Percentiles rank a stretch among this genome's conserved stretches.
Conservation (phyloP, 345 rosid genomes). For the Limnanthes douglasii region DNA sequence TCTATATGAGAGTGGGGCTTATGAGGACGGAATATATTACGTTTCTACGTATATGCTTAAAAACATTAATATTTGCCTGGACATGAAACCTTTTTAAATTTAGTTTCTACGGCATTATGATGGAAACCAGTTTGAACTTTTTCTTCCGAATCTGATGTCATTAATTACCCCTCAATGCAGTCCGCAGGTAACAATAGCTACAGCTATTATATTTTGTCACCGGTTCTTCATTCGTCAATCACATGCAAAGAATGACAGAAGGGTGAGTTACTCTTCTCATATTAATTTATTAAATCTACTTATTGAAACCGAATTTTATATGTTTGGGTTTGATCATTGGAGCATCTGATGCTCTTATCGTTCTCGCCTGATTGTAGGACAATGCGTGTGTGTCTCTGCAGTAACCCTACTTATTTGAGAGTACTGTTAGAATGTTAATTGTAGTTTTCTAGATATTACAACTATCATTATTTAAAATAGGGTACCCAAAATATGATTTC, state of each 20-base stretch:
- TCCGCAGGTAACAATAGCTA: slow-evolving; percentile 97
- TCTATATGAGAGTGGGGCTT: slow-evolving; percentile 1
- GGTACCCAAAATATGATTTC: too few species aligned
- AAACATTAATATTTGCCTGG: neutral
- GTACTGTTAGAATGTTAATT: too few species aligned
- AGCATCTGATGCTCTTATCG: too few species aligned
- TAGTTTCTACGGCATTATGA: slow-evolving; percentile 7
- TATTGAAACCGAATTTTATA: too few species aligned
- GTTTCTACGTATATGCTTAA: neutral
- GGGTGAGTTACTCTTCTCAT: slow-evolving; percentile 50
- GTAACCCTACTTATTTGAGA: too few species aligned
- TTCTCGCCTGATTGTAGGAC: too few species aligned
- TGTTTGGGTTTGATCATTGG: too few species aligned
- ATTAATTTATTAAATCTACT: too few species aligned
- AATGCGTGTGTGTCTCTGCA: too few species aligned
- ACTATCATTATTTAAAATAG: too few species aligned
- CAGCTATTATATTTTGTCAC: slow-evolving; percentile 94
- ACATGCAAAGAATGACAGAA: slow-evolving; percentile 86
- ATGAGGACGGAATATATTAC: neutral
- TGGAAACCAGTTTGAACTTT: slow-evolving; percentile 4
- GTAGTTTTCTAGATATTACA: too few species aligned
- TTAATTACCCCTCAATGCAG: slow-evolving; percentile 33
- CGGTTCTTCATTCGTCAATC: slow-evolving; percentile 95
- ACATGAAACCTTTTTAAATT: slow-evolving; percentile 2
- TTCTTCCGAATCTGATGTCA: neutral